These are phyloP conservation scores for Taxawa tesnikishii DNA, from an alignment of 2,329 filamentous ascomycete genomes.

Conservation along the genomic window DNA sequence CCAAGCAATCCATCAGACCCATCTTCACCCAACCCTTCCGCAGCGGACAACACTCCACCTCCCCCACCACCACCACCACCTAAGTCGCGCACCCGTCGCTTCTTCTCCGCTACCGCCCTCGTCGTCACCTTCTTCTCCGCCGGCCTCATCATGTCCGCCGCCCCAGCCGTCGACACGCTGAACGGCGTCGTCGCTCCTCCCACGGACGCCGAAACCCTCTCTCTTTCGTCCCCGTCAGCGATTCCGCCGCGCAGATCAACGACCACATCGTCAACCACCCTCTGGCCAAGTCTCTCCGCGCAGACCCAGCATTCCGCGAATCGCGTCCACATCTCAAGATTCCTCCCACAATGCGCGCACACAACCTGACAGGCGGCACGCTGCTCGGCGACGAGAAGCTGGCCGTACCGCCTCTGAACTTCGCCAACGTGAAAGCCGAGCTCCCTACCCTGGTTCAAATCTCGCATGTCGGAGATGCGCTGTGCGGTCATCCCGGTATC, in stretches of 20 bases:
- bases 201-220: slow-evolving; percentile 62
- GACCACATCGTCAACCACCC: slow-evolving; percentile 64
- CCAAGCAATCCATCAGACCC: no score
- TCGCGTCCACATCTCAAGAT: slow-evolving; percentile 81
- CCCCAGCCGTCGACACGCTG: slow-evolving; percentile 38
- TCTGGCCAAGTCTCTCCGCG: slow-evolving; percentile 56
- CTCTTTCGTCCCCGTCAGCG: slow-evolving; percentile 49
- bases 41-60: no score
- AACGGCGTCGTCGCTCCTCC: slow-evolving; percentile 40
- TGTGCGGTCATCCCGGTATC: slow-evolving; percentile 85
- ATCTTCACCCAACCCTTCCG: no score
- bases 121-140: slow-evolving; percentile 36
- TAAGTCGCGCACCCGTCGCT: slow-evolving; percentile 18
- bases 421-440: slow-evolving; percentile 39
- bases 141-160: slow-evolving; percentile 46
- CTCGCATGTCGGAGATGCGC: slow-evolving; percentile 61
- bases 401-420: slow-evolving; percentile 68
- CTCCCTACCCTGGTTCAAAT: slow-evolving; percentile 51
- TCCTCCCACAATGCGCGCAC: slow-evolving; percentile 52
- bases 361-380: slow-evolving; percentile 73
- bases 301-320: slow-evolving; percentile 55
- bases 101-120: slow-evolving; percentile 33
- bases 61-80: slow-evolving; percentile 1
- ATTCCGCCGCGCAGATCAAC: slow-evolving; percentile 47
- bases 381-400: slow-evolving; percentile 65